Evolutionary conservation across 257 asterid species (phyloP).

Genomic region (Hygrophila difformis): DNA sequence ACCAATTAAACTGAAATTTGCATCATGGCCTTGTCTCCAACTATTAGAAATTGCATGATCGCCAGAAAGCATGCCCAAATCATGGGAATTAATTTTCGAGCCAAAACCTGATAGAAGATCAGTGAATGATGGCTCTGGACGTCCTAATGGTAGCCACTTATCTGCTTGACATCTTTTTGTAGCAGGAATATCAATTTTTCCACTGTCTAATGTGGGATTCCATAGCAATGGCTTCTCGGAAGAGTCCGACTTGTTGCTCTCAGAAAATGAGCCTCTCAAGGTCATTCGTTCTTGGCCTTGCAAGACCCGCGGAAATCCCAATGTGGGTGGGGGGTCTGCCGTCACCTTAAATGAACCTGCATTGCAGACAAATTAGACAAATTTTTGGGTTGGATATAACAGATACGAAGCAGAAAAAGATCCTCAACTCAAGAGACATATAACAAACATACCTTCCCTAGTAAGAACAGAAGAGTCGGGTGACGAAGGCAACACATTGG

Average conservation of each 20-base stretch:
- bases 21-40: slow-evolving; percentile 42
- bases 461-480: slow-evolving; percentile 78
- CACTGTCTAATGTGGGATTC: slow-evolving; percentile 58
- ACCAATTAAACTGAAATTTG: slow-evolving; percentile 38
- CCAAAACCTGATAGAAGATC: slow-evolving; percentile 83
- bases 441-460: slow-evolving; percentile 55
- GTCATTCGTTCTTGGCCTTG: slow-evolving; percentile 89
- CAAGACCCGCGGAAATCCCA: slow-evolving; percentile 75
- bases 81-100: slow-evolving; percentile 40
- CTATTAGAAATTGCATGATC: slow-evolving; percentile 40
- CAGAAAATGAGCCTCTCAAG: slow-evolving; percentile 62
- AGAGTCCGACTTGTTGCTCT: slow-evolving; percentile 57
- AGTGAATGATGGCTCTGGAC: slow-evolving; percentile 62
- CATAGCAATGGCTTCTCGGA: slow-evolving; percentile 49
- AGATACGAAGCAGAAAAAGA: slow-evolving; percentile 30
- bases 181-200: slow-evolving; percentile 36
- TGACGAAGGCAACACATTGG: slow-evolving; percentile 57
- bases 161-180: slow-evolving; percentile 48
- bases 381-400: too few relatives aligned
- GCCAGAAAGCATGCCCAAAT: slow-evolving; percentile 32
- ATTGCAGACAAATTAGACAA: neutral
- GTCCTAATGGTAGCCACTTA: slow-evolving; percentile 54
- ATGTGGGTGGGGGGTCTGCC: slow-evolving; percentile 61
- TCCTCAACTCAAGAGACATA: slow-evolving; percentile 8
- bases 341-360: slow-evolving; percentile 61